These are phyloP conservation scores for Sporisorium graminicola DNA, from an alignment of 1,284 basidiomycete species.

Conservation along the genomic window DNA sequence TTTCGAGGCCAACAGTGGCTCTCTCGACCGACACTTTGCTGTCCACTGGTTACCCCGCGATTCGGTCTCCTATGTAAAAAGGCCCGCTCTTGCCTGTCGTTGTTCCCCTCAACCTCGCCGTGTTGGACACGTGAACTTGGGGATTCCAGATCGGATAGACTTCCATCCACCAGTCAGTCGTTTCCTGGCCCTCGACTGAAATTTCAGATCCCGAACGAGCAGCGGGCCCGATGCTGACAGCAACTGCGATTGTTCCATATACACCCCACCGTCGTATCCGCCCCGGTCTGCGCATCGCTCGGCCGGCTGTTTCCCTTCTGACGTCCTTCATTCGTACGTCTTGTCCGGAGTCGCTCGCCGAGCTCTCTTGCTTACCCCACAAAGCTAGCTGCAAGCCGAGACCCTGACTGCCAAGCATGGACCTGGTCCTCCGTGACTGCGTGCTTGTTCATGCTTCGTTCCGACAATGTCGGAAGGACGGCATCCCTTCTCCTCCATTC, in stretches of 20 bases:
- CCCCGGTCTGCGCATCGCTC: neutral
- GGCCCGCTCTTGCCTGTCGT: too few species aligned
- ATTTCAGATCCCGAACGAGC: neutral
- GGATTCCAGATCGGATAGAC: neutral
- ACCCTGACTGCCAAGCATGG: constrained; percentile 30
- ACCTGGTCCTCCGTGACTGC: too few species aligned
- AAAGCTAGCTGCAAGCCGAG: neutral
- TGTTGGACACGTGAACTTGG: neutral
- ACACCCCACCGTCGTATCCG: constrained; percentile 22
- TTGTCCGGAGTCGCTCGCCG: neutral
- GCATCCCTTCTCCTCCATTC: neutral
- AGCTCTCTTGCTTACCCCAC: neutral
- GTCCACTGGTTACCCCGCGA: constrained; percentile 2
- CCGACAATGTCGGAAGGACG: neutral
- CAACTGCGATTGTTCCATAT: neutral
- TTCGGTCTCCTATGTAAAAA: too few species aligned
- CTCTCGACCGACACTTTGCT: constrained; percentile 31
- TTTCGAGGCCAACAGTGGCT: too few species aligned
- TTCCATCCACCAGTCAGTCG: neutral
- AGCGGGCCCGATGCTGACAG: neutral
- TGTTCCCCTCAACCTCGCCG: too few species aligned
- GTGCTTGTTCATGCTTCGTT: neutral
- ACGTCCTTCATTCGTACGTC: constrained; percentile 4
- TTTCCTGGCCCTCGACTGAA: neutral
- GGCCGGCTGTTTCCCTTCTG: constrained; percentile 1